Evolutionary conservation across 352 stramenopile genomes (phyloP), one percentile per base, ranked within the genome.

Genomic region (Phytophthora colocasiae): DNA sequence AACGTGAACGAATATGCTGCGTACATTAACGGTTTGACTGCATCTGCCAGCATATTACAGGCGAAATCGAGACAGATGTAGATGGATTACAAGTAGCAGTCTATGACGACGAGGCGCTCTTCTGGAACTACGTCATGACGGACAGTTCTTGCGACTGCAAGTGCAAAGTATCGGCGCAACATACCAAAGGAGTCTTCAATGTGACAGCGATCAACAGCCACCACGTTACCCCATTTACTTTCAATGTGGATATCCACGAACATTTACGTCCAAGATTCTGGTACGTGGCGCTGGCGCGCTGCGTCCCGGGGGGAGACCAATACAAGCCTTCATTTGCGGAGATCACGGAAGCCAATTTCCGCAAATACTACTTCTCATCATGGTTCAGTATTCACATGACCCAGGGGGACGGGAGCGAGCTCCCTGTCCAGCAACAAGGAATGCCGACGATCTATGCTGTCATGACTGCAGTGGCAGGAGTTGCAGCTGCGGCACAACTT

Each of bases 381-480:
- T 92, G 83, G 86, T 92, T 88, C 65, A 76, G 80, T 8, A 73
- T 94, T 45, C 86, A 94, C 81, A 88, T 93, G 79, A 90, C 77
- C 10, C 84, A 93, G 41, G 67, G 48, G 10, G 71, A 90, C 32
- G 83, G 79, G 4, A 83, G 72, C 22, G 84, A 95, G 56, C 76
- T 92, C 7, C 79, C 83, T 3, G 82, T 92, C 15, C 80, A 92
- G 52, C 72, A 92, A 31, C 69, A 90, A 46, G 84, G 77, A 4
- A 69, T 93, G 66, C 62, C 73, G 2, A 40, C 69, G 10, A 80
- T 92, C 24, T 93, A 92, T 40, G 73, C 55, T 0, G 34, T 86
- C 45, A 81, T 88, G 68, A 71, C 74, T 10, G 43, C 81, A 27
- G 41, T 95, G 17, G 80, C 79, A 1, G 75, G 49, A 0, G 49